Base-by-base conservation (phyloP, 441 rosid species). In the Eutrema salsugineum region DNA sequence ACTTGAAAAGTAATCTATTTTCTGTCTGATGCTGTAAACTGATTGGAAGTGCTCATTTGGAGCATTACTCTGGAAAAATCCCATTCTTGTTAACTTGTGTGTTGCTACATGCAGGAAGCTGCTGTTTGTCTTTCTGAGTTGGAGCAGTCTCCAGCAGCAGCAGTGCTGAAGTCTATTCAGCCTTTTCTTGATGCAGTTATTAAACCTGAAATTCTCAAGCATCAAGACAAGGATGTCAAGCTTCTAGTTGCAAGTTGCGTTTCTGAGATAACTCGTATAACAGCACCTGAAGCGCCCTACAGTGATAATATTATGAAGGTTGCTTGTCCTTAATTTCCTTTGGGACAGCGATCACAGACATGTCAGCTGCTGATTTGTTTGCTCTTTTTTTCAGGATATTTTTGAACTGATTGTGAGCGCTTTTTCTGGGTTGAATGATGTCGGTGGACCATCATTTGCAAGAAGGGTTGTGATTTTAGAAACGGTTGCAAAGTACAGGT, bases 281-380 rank as follows among this genome's bases (percentile, higher is more conserved):
- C 99, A 70, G 99, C 99, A n/a, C 99, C 99, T 46, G 98, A 92
- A 82, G 97, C 99, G 70, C 99, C 99, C 68, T 97, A 94, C 66
- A 81, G 78, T 66, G 99, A 92, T 81, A 96, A 85, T 54, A 79
- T 83, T 73, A 78, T 97, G 72, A 97, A 91, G 99, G 99, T 94
- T 74, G 32, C 67, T 70, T 81, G 42, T 76, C 71, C 69, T 69
- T 11, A 33, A 32, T 35, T 63, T 47, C 42, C 39, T 66, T 35
- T 60, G 14, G 42, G 12, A 38, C 73, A 39, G 3, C 28, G 36
- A 59, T 66, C 53, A 44, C 60, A 27, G 30, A 30, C 44, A 53
- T 53, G 30, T 5, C 40, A 40, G 7, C 9, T 47, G 38, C 39
- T 66, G 47, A 47, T 68, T 63, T 83, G 24, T 78, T 79, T 73